Evolutionary conservation across 2,329 filamentous ascomycete genomes (phyloP).

Genomic region (Ascochyta rabiei): DNA sequence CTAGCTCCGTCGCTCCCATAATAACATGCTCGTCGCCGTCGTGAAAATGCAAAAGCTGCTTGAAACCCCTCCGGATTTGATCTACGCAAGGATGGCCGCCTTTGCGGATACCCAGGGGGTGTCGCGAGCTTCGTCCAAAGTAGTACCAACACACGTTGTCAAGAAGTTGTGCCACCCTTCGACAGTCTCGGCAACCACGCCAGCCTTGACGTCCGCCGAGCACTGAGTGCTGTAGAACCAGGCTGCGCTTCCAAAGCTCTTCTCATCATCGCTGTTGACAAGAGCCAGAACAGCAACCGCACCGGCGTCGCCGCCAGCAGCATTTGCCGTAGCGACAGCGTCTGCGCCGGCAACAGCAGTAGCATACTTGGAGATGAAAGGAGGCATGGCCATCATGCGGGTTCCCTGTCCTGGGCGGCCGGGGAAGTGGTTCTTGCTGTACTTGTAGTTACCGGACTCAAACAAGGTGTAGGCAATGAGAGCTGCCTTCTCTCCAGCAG

Average conservation of each 20-base stretch:
- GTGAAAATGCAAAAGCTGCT: not conserved
- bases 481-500: constrained; percentile 68
- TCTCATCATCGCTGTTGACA: constrained; percentile 53
- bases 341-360: constrained; percentile 49
- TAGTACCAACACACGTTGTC: constrained; percentile 59
- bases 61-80: not conserved
- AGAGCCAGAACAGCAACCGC: constrained; percentile 56
- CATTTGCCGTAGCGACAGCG: constrained; percentile 38
- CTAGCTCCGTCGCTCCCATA: constrained; percentile 1
- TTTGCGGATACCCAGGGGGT: constrained; percentile 58
- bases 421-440: constrained; percentile 70
- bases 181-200: constrained; percentile 55
- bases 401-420: constrained; percentile 74
- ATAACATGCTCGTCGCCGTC: not conserved
- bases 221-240: constrained; percentile 68
- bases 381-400: constrained; percentile 67
- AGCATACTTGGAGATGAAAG: constrained; percentile 63
- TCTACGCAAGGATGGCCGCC: constrained; percentile 17
- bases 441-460: constrained; percentile 73
- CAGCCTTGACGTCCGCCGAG: constrained; percentile 48
- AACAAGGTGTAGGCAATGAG: constrained; percentile 73
- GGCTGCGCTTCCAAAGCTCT: constrained; percentile 63
- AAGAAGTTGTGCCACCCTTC: constrained; percentile 62
- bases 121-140: constrained; percentile 52
- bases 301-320: constrained; percentile 42